These are phyloP conservation scores for Fusarium concolor DNA, from an alignment of 2,329 filamentous ascomycete genomes.

Conservation along the genomic window DNA sequence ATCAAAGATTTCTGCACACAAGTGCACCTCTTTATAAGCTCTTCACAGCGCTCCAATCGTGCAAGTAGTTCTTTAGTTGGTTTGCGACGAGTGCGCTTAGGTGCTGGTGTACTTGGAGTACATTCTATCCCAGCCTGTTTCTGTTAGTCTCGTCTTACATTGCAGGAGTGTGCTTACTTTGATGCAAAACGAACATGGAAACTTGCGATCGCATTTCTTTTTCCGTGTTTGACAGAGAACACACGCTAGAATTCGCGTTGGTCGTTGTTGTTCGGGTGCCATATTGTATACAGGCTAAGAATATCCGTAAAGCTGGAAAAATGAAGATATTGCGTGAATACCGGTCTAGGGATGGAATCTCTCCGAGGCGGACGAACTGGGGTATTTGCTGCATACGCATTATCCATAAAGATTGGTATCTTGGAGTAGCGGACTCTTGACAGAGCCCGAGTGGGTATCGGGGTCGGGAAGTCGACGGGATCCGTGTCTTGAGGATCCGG, in stretches of 20 bases:
- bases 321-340: slow-evolving; percentile 5
- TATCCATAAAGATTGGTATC: background rate
- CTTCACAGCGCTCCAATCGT: slow-evolving; percentile 29
- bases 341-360: background rate
- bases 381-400: slow-evolving; percentile 28
- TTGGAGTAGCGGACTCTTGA: slow-evolving; percentile 15
- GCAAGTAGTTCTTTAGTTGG: slow-evolving; percentile 35
- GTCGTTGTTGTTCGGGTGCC: slow-evolving; percentile 21
- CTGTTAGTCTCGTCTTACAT: background rate
- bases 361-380: slow-evolving; percentile 10
- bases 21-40: slow-evolving; percentile 31
- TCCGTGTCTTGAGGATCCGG: slow-evolving; percentile 23
- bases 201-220: slow-evolving; percentile 39
- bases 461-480: slow-evolving; percentile 31
- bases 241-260: slow-evolving; percentile 28
- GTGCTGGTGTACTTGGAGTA: slow-evolving; percentile 35
- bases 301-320: background rate
- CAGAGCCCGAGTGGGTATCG: slow-evolving; percentile 23
- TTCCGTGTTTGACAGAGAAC: slow-evolving; percentile 38
- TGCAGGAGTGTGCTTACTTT: slow-evolving; percentile 14
- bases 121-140: slow-evolving; percentile 27
- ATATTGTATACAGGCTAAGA: background rate
- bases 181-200: slow-evolving; percentile 35
- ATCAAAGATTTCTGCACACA: slow-evolving; percentile 36
- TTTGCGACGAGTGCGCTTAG: slow-evolving; percentile 32